Evolutionary conservation across 139 green algal genomes (phyloP).

Genomic region (Volvox africanus): DNA sequence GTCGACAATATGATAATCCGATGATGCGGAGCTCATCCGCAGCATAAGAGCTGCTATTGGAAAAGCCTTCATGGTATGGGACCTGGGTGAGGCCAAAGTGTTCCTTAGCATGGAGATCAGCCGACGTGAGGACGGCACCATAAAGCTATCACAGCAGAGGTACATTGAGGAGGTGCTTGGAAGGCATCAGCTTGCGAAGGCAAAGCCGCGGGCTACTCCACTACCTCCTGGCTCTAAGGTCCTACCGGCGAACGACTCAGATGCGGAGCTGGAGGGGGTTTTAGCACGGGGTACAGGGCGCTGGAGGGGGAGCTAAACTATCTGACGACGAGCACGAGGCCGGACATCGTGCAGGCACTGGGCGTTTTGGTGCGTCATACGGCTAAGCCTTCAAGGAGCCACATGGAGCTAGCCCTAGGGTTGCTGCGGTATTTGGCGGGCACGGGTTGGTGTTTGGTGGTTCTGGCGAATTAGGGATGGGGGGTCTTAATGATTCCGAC

Average conservation of each 20-base stretch:
- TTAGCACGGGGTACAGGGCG: background rate
- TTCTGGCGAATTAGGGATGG: background rate
- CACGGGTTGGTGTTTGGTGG: background rate
- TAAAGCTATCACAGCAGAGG: background rate
- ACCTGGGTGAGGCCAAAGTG: background rate
- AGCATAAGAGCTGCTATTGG: background rate
- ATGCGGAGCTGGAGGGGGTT: background rate
- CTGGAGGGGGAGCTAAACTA: background rate
- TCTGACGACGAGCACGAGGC: background rate
- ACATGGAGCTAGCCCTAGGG: background rate
- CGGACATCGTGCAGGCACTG: background rate
- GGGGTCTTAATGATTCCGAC: constrained; percentile 26
- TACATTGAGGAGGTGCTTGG: background rate
- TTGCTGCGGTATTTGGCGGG: background rate
- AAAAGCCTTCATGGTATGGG: background rate
- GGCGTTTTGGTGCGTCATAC: background rate
- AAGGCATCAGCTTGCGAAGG: background rate
- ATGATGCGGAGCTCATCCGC: background rate
- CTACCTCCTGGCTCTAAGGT: background rate
- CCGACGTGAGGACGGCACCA: background rate
- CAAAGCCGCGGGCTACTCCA: background rate
- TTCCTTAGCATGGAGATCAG: background rate
- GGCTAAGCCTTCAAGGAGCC: background rate
- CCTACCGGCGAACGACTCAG: background rate
- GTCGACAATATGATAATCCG: constrained; percentile 49